A percentile compares a stretch with the other conserved stretches of the same genome.
Conservation (phyloP, 169 alveolate genomes). For the Eimeria tenella region DNA sequence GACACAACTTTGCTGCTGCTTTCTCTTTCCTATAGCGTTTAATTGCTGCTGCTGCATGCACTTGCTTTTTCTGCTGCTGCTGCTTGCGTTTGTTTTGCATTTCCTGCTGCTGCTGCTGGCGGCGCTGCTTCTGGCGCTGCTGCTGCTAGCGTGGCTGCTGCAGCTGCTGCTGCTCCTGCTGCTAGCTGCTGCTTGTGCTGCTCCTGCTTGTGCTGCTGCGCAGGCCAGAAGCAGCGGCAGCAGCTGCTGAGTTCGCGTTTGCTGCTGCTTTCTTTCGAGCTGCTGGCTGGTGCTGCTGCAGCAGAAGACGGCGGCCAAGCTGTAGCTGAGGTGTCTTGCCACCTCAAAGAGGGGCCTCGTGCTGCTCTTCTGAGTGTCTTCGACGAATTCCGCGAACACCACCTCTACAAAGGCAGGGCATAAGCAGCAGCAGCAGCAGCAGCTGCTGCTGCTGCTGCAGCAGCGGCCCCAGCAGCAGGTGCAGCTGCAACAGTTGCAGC, state of each 20-base stretch:
- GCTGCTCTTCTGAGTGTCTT: neutral
- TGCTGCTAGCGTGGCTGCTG: neutral
- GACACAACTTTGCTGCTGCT: too few species aligned
- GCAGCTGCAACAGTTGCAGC: too few species aligned
- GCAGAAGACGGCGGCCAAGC: slow-evolving; percentile 20
- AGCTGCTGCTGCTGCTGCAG: neutral
- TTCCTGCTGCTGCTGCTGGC: neutral
- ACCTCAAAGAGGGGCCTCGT: neutral
- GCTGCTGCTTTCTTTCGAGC: neutral
- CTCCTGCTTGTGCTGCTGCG: neutral
- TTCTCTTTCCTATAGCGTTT: neutral
- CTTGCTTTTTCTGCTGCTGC: slow-evolving; percentile 4
- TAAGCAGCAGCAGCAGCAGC: neutral
- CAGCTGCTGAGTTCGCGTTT: neutral
- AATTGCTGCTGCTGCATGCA: slow-evolving; percentile 2
- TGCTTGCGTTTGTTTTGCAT: neutral
- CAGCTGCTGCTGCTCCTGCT: neutral
- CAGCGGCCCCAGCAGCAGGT: too few species aligned
- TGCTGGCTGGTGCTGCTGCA: slow-evolving; percentile 30
- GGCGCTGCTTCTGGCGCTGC: neutral
- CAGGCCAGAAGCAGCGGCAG: slow-evolving; percentile 7
- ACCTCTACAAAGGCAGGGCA: slow-evolving; percentile 1
- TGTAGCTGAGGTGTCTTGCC: neutral
- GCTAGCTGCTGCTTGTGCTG: neutral
- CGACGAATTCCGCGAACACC: neutral